Base-by-base conservation (phyloP, 139 green algal species). In the Coelastrella sp. region DNA sequence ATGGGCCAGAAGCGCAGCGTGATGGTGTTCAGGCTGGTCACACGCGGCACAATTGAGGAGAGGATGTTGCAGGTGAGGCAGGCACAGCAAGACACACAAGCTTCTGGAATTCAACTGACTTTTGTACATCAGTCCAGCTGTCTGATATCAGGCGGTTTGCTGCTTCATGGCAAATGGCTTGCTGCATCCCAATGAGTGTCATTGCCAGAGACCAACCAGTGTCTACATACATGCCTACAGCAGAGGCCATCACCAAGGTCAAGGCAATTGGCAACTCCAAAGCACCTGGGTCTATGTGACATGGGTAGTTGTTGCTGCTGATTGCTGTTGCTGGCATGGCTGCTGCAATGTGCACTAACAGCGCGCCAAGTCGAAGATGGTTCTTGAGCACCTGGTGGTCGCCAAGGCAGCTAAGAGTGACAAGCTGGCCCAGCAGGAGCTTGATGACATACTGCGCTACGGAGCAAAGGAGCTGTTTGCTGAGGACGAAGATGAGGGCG, bases 361-460 rank as follows among this genome's bases (percentile, higher is more conserved):
- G 84, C 76, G 91, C 6, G 94, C 92, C 73, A 97, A 97, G 92
- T 92, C 92, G 72, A 99, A 99, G 95, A 91, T 98, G 92, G 89
- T 98, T 25, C 90, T 99, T 85, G 96, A 99, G 92, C 95, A 98
- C 76, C 84, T 99, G 91, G 96, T 99, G 59, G 95, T 98, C 74
- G 90, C 92, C 57, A 95, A 95, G 87, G 87, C 87, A 66, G 78
- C 56, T 10, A 83, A 76, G n/a, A 82, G 24, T 66, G 87, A 72
- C 27, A 89, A 92, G 78, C 89, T 97, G 20, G 96, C 96, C 66
- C 96, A 98, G 93, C 78, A 92, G 10, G 96, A 97, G 91, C 92
- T 99, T 72, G 96, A 98, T 76, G 97, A 98, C 88, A 97, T 99
- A 74, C 91, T 99, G 66, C 61, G 93, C 5, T 96, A 95, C 72